These are phyloP conservation scores for Pyrenochaeta sp. DNA, from an alignment of 2,329 filamentous ascomycete species.

Conservation along the genomic window DNA sequence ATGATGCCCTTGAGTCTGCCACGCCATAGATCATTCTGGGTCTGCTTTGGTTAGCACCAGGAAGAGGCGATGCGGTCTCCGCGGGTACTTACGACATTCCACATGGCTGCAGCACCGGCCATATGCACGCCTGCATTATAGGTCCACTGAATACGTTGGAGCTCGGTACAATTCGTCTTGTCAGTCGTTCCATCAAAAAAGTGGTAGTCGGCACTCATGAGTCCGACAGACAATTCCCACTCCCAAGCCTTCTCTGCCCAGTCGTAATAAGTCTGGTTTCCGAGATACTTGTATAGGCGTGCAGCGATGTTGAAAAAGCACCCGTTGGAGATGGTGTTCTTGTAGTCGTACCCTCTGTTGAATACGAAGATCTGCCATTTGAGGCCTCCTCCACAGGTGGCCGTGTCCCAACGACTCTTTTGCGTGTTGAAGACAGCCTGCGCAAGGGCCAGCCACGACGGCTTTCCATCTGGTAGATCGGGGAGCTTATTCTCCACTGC, in stretches of 20 bases:
- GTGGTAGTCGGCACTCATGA: slow-evolving; percentile 57
- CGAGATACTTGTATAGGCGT: slow-evolving; percentile 73
- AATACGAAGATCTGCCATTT: slow-evolving; percentile 81
- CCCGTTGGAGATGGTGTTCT: slow-evolving; percentile 82
- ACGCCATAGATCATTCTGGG: slow-evolving; percentile 43
- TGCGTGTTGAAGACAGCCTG: slow-evolving; percentile 79
- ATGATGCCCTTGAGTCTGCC: slow-evolving; percentile 43
- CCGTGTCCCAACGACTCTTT: slow-evolving; percentile 71
- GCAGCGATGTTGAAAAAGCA: slow-evolving; percentile 83
- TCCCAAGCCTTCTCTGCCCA: slow-evolving; percentile 73
- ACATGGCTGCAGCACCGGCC: slow-evolving; percentile 57
- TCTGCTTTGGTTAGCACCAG: slow-evolving; percentile 29
- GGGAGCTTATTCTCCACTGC: slow-evolving; percentile 62
- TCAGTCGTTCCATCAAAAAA: slow-evolving; percentile 57
- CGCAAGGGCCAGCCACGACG: slow-evolving; percentile 72
- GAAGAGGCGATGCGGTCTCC: too few relatives aligned
- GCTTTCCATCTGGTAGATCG: slow-evolving; percentile 55
- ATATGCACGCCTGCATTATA: slow-evolving; percentile 58
- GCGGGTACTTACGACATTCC: slow-evolving; percentile 56
- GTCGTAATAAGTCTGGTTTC: slow-evolving; percentile 61
- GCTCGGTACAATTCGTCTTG: slow-evolving; percentile 51
- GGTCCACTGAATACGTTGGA: slow-evolving; percentile 56
- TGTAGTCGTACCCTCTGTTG: slow-evolving; percentile 82
- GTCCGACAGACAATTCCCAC: slow-evolving; percentile 57
- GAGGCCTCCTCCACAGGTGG: slow-evolving; percentile 73